Percentiles rank a stretch among this genome's conserved stretches.
Evolutionary conservation across 176 grass and related monocot species (phyloP).

Genomic region (Aegilops bicornis): DNA sequence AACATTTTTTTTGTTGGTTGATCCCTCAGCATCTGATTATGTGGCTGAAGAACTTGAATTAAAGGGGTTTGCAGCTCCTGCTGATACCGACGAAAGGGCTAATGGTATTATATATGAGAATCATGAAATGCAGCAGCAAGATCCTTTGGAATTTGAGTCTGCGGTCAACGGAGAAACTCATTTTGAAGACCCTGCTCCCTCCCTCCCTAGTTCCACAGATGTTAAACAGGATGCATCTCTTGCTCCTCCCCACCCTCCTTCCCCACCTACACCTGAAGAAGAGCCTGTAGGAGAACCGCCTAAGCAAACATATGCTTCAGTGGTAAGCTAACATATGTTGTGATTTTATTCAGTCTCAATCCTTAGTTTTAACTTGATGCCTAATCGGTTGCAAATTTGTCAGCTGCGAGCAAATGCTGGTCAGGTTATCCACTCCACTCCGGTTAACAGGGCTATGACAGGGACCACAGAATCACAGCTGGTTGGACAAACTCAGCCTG

Average conservation of each 20-base stretch:
- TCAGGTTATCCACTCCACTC: slow-evolving; percentile 8
- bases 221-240: slow-evolving; percentile 43
- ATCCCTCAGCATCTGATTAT: slow-evolving; percentile 48
- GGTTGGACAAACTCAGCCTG: slow-evolving; percentile 21
- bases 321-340: slow-evolving; percentile 37
- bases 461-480: slow-evolving; percentile 30
- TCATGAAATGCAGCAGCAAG: slow-evolving; percentile 49
- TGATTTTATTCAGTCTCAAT: neutral
- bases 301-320: slow-evolving; percentile 70
- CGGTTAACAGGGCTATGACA: slow-evolving; percentile 27
- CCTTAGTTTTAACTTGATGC: slow-evolving; percentile 1
- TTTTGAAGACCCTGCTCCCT: slow-evolving; percentile 36
- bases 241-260: slow-evolving; percentile 11
- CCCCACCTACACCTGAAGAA: slow-evolving; percentile 17
- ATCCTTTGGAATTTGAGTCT: slow-evolving; percentile 36
- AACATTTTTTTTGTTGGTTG: slow-evolving; percentile 21
- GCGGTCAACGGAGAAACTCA: slow-evolving; percentile 23
- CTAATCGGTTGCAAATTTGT: slow-evolving; percentile 15
- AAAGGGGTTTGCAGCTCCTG: slow-evolving; percentile 29
- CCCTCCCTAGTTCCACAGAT: slow-evolving; percentile 20
- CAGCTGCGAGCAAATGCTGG: slow-evolving; percentile 58
- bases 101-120: slow-evolving; percentile 32
- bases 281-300: slow-evolving; percentile 40
- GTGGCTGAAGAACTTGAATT: slow-evolving; percentile 40
- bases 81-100: slow-evolving; percentile 32